These are phyloP conservation scores for Alternaria consortialis DNA, from an alignment of 2,329 filamentous ascomycete genomes.

Conservation along the genomic window DNA sequence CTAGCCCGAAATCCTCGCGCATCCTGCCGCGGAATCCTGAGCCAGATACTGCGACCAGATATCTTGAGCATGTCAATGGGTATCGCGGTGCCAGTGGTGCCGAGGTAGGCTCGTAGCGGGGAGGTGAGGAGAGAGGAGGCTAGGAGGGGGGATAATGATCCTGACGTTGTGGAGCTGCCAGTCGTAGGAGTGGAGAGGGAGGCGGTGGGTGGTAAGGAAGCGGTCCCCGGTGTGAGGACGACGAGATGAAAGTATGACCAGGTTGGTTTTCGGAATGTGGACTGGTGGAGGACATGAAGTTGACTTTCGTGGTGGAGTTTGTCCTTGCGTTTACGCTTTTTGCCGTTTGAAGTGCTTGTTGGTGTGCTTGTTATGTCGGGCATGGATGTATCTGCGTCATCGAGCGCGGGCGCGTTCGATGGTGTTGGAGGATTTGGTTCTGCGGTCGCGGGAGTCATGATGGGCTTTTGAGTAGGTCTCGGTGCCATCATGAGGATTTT, in stretches of 20 bases:
- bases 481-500: neutral
- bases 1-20: slow-evolving; percentile 32
- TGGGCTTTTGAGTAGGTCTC: neutral
- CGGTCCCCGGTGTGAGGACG: slow-evolving; percentile 36
- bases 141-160: slow-evolving; percentile 64
- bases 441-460: neutral
- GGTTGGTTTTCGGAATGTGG: slow-evolving; percentile 51
- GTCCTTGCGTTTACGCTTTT: slow-evolving; percentile 27
- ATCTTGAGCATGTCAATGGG: slow-evolving; percentile 73
- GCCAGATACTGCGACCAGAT: slow-evolving; percentile 26
- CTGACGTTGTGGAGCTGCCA: too few relatives aligned
- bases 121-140: slow-evolving; percentile 69
- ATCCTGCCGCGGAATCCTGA: slow-evolving; percentile 41
- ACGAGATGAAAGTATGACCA: slow-evolving; percentile 56
- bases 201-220: slow-evolving; percentile 3
- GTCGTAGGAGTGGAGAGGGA: slow-evolving; percentile 53
- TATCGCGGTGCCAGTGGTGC: slow-evolving; percentile 72
- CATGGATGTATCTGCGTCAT: neutral
- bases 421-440: neutral
- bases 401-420: neutral
- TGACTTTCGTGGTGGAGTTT: slow-evolving; percentile 6
- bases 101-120: slow-evolving; percentile 74
- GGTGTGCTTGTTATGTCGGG: neutral
- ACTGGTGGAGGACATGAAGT: slow-evolving; percentile 38
- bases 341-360: neutral